Evolutionary conservation across 768 basidiomycete genomes (phyloP).

Genomic region (Trametes gibbosa): DNA sequence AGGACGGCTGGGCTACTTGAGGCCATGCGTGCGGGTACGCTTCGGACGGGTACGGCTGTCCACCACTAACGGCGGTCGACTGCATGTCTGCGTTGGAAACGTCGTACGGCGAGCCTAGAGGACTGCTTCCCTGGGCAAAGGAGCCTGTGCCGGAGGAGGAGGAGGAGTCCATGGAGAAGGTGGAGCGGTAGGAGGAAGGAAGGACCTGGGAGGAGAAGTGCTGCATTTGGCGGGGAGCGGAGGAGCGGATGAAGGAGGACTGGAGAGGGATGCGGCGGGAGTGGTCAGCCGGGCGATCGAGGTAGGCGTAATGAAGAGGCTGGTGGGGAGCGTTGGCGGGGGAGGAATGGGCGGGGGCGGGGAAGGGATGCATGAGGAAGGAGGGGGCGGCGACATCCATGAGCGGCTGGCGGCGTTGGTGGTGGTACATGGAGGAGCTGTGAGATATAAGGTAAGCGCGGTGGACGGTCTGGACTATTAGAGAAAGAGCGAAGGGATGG

Average conservation of each 20-base stretch:
- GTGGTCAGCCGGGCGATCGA: conserved; percentile 13
- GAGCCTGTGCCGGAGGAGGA: conserved; percentile 14
- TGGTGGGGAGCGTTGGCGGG: conserved; percentile 9
- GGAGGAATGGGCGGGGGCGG: conserved; percentile 10
- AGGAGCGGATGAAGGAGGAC: conserved; percentile 20
- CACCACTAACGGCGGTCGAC: background rate
- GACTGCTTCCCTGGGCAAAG: conserved; percentile 9
- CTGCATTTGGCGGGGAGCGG: conserved; percentile 18
- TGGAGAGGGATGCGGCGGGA: conserved; percentile 11
- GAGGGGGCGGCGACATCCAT: conserved; percentile 19
- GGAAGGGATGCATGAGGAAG: conserved; percentile 16
- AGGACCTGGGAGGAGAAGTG: conserved; percentile 5
- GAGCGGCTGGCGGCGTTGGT: conserved; percentile 10
- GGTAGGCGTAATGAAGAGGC: conserved; percentile 15
- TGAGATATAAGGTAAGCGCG: conserved; percentile 12
- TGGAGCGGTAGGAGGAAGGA: conserved; percentile 13
- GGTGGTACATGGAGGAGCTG: conserved; percentile 2
- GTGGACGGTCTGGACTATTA: conserved; percentile 12
- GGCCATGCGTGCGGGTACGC: conserved; percentile 13
- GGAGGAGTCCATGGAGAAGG: conserved; percentile 15
- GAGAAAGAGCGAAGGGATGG: conserved; percentile 15
- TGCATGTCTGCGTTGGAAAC: background rate
- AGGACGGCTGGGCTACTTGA: conserved; percentile 2
- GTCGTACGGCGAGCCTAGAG: conserved; percentile 6
- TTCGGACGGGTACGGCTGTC: conserved; percentile 11